Percentiles rank a stretch among this genome's conserved stretches.
These are phyloP conservation scores for Aplosporella prunicola DNA, from an alignment of 2,329 filamentous ascomycete species.

Conservation along the genomic window DNA sequence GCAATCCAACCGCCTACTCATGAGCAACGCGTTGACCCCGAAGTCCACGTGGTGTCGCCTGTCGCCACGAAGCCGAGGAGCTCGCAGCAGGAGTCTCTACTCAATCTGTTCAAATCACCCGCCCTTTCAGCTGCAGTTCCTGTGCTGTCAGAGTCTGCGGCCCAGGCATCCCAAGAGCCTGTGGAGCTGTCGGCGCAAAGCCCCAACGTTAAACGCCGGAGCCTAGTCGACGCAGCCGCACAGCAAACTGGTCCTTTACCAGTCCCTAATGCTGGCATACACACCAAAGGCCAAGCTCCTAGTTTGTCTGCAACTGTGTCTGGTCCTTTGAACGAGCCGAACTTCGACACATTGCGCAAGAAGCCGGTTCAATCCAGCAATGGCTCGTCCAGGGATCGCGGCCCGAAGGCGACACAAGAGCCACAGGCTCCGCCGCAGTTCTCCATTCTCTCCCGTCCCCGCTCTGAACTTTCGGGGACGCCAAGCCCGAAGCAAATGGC, in stretches of 20 bases:
- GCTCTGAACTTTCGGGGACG: neutral
- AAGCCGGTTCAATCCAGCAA: slow-evolving; percentile 13
- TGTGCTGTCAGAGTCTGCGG: too few relatives aligned
- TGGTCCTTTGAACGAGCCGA: slow-evolving; percentile 33
- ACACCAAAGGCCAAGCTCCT: slow-evolving; percentile 10
- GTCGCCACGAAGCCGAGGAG: slow-evolving; percentile 25
- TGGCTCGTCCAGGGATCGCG: slow-evolving; percentile 3
- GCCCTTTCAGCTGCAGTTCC: slow-evolving; percentile 18
- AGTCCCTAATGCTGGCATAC: slow-evolving; percentile 4
- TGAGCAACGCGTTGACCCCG: neutral
- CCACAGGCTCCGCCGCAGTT: slow-evolving; percentile 9
- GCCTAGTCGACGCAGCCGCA: neutral
- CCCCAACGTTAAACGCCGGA: slow-evolving; percentile 14
- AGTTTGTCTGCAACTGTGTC: slow-evolving; percentile 29
- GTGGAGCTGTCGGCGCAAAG: slow-evolving; percentile 39
- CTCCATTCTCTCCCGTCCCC: slow-evolving; percentile 8
- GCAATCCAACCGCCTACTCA: too few relatives aligned
- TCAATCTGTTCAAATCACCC: slow-evolving; percentile 36
- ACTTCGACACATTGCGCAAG: slow-evolving; percentile 29
- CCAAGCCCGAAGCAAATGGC: slow-evolving; percentile 14
- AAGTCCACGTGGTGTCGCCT: too few relatives aligned
- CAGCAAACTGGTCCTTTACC: neutral
- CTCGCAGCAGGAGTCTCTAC: slow-evolving; percentile 36
- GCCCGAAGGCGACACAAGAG: slow-evolving; percentile 2
- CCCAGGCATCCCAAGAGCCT: too few relatives aligned